Base-by-base conservation (phyloP, 352 stramenopile species). In the Globisporangium polare region DNA sequence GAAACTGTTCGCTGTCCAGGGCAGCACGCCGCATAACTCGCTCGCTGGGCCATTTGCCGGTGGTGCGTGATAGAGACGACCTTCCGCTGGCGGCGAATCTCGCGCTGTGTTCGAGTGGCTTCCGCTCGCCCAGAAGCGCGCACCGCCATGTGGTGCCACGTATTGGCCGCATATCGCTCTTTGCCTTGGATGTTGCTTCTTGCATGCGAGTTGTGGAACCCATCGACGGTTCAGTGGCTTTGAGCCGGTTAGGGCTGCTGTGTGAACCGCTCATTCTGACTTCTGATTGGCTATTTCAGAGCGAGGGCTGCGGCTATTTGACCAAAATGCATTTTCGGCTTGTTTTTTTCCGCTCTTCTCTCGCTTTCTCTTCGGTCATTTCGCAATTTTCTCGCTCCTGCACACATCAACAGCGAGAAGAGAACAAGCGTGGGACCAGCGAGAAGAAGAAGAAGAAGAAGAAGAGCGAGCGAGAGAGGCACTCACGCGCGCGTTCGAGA, bases 321-420 rank as follows among this genome's bases (percentile, higher is more conserved):
- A 9, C 12, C 33, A 39, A 39, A 20, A 50, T 33, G 31, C 33
- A 18, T 47, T 46, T 65, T 60, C 66, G 60, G 46, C 59, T 68
- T 72, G 66, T 68, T 74, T 53, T 53, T 50, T 33, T 41, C 17
- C 24, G n/a, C 37, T 54, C 27, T 50, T 33, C 53, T 56, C 20
- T 46, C 37, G 24, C 47, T 65, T 66, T 37, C 64, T 58, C 53
- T 66, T 68, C 33, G 43, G 53, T 77, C 70, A 77, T 72, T 77
- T 74, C 63, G 31, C 71, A 76, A 78, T 78, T 78, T 78, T 68
- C 71, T 78, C 71, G 61, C 65, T 71, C 42, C 53, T 49, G 46
- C 62, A 61, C 64, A 66, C 52, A 57, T 42, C 50, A 63, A 70
- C 61, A 67, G 29, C 53, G 42, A 29, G 49, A 57, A 20, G 18